These are phyloP conservation scores for Acanthamoeba healyi DNA, from an alignment of 208 protist genomes.

Conservation along the genomic window DNA sequence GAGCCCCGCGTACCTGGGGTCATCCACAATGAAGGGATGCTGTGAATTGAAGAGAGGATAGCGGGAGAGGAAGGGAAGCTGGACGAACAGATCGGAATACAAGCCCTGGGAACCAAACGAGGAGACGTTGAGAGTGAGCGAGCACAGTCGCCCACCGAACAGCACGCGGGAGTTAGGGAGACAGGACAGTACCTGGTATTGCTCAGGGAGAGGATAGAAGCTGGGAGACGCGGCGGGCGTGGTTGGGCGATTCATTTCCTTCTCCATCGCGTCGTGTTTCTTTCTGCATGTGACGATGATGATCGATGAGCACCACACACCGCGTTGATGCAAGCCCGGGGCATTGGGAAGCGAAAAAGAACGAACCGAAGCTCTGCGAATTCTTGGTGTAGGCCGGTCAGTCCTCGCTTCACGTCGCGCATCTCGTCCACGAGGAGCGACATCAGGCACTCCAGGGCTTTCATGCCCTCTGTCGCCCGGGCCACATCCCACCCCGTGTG, in stretches of 20 bases:
- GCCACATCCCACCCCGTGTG: neutral
- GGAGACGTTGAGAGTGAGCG: too few species aligned
- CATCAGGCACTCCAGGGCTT: conserved; percentile 34
- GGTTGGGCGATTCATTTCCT: neutral
- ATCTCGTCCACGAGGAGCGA: conserved; percentile 27
- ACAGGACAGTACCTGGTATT: neutral
- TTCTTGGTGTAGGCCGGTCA: neutral
- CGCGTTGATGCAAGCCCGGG: too few species aligned
- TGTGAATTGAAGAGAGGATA: neutral
- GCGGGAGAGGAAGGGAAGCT: conserved; percentile 30
- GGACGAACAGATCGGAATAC: neutral
- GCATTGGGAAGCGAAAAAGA: neutral
- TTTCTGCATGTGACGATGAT: too few species aligned
- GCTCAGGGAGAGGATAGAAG: neutral
- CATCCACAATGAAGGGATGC: conserved; percentile 17
- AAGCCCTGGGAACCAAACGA: neutral
- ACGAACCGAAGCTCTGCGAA: neutral
- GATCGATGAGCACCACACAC: too few species aligned
- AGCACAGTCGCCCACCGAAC: too few species aligned
- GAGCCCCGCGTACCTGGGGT: neutral
- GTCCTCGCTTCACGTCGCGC: conserved; percentile 10
- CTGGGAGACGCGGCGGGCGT: neutral
- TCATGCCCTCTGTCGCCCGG: neutral
- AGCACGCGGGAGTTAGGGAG: neutral
- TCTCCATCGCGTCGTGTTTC: neutral